These are phyloP conservation scores for Colletotrichum gigasporum DNA, from an alignment of 2,329 filamentous ascomycete genomes.

Conservation along the genomic window DNA sequence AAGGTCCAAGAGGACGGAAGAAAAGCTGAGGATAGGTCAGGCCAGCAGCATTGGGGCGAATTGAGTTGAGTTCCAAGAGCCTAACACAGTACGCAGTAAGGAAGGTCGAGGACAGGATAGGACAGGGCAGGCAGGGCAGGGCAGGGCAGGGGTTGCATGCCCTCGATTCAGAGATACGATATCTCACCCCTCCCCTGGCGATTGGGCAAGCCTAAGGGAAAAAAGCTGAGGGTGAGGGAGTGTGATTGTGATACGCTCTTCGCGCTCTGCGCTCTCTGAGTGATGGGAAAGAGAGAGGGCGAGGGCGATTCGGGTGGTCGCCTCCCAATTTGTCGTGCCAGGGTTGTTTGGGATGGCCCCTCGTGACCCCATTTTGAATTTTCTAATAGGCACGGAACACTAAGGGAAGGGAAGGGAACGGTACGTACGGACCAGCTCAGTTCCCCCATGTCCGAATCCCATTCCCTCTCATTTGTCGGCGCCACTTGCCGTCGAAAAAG, in stretches of 20 bases:
- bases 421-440: no score
- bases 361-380: conserved; percentile 25
- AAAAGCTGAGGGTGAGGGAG: not conserved
- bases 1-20: no score
- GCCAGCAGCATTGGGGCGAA: no score
- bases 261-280: not conserved
- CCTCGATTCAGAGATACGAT: conserved; percentile 9
- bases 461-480: not conserved
- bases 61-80: not conserved
- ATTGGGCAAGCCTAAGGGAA: not conserved
- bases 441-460: not conserved
- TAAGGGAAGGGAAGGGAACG: no score
- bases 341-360: conserved; percentile 24
- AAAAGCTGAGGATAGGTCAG: not conserved
- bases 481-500: not conserved
- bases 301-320: not conserved
- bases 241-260: not conserved
- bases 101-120: not conserved
- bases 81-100: no score
- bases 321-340: conserved; percentile 6
- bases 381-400: conserved; percentile 3
- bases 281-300: not conserved
- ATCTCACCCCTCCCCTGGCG: conserved; percentile 7
- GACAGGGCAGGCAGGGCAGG: not conserved
- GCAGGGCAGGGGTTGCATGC: conserved; percentile 4